A percentile compares a stretch with the other conserved stretches of the same genome.
Evolutionary conservation across 2,329 filamentous ascomycete genomes (phyloP).

Genomic region (Monosporascus sp.): DNA sequence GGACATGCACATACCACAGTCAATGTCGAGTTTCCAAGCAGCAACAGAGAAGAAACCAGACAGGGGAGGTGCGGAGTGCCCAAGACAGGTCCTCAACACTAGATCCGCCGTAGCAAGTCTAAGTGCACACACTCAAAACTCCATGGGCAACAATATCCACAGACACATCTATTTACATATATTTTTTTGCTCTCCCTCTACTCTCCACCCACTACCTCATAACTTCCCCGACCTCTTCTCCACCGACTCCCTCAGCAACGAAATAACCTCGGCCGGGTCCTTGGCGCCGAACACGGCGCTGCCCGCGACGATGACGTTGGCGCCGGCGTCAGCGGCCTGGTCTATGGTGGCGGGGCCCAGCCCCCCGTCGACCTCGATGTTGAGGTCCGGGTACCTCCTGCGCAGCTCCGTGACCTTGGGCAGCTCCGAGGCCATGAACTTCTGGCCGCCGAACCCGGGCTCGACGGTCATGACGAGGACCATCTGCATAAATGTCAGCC

Average conservation of each 20-base stretch:
- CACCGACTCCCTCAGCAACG: slow-evolving; percentile 73
- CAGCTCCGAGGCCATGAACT: slow-evolving; percentile 95
- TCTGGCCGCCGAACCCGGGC: slow-evolving; percentile 95
- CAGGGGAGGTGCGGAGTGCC: too few relatives aligned
- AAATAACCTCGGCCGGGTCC: slow-evolving; percentile 82
- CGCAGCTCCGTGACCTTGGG: slow-evolving; percentile 87
- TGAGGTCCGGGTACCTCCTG: slow-evolving; percentile 78
- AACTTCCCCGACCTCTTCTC: slow-evolving; percentile 49
- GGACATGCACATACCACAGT: too few relatives aligned
- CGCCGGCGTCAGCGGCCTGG: slow-evolving; percentile 88
- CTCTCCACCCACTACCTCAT: slow-evolving; percentile 9
- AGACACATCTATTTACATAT: neutral
- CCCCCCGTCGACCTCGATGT: slow-evolving; percentile 97
- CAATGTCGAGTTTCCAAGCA: too few relatives aligned
- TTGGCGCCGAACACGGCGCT: slow-evolving; percentile 92
- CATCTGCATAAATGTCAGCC: slow-evolving; percentile 59
- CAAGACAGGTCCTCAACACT: too few relatives aligned
- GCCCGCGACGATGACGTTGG: slow-evolving; percentile 96
- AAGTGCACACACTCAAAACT: too few relatives aligned
- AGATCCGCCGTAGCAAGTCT: slow-evolving; percentile 22
- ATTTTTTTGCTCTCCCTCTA: neutral
- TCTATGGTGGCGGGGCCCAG: slow-evolving; percentile 85
- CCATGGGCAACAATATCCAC: too few relatives aligned
- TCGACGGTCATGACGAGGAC: slow-evolving; percentile 97
- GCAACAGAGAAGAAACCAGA: too few relatives aligned